phyloP scores from a whole-genome alignment of 495 filamentous ascomycete genomes.

The Penicillium ucsense region DNA sequence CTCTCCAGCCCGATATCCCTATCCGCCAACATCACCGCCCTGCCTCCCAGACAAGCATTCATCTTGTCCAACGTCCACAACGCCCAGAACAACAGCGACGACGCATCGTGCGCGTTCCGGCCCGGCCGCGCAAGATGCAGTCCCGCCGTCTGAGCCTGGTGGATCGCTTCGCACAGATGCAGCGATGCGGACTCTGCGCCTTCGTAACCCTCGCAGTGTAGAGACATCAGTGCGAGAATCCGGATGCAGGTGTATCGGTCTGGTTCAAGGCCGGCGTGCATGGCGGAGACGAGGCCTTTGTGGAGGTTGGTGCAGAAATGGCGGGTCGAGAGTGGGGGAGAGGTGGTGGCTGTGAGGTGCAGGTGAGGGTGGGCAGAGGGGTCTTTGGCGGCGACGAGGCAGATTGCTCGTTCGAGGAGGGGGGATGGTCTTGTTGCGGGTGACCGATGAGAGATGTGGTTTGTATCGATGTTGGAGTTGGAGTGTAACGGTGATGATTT shows the following conservation, averaged over 20 bases:
- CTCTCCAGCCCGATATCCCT: conserved; percentile 45
- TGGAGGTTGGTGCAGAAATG: conserved; percentile 32
- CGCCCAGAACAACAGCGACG: conserved; percentile 53
- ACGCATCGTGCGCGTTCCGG: conserved; percentile 22
- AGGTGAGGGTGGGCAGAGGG: conserved; percentile 22
- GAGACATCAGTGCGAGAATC: conserved; percentile 34
- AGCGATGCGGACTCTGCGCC: conserved; percentile 38
- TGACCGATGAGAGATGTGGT: background rate
- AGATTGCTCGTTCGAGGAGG: conserved; percentile 35
- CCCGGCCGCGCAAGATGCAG: conserved; percentile 45
- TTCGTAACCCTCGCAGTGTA: conserved; percentile 36
- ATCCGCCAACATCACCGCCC: conserved; percentile 57
- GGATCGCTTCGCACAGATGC: conserved; percentile 38
- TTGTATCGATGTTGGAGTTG: no score
- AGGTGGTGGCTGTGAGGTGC: conserved; percentile 15
- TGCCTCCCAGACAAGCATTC: conserved; percentile 51
- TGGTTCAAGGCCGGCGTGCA: conserved; percentile 31
- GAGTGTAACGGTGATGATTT: no score
- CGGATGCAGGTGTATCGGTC: conserved; percentile 37
- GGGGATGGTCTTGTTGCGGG: conserved; percentile 5
- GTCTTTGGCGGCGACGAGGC: conserved; percentile 38
- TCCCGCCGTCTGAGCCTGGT: conserved; percentile 57
- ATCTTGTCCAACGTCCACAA: conserved; percentile 60
- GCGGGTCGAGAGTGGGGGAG: conserved; percentile 15
- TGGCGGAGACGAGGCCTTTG: conserved; percentile 25